These are phyloP conservation scores for Skeletonema grethae DNA, from an alignment of 108 stramenopile genomes.

Conservation along the genomic window DNA sequence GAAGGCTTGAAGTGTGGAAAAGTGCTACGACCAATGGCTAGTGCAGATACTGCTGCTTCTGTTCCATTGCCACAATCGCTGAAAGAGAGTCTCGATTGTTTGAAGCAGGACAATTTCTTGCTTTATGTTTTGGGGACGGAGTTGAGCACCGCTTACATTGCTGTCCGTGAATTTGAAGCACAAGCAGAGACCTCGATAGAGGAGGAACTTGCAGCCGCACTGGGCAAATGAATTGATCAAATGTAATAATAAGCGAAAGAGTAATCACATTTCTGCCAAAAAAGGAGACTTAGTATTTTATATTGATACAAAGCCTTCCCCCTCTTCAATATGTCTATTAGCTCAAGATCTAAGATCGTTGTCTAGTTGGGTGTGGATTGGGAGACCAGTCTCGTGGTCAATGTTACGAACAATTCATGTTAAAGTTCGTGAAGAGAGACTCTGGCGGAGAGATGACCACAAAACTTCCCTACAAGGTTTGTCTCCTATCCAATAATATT, in stretches of 20 bases:
- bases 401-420: constrained; percentile 7
- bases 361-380: constrained; percentile 1
- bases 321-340: constrained; percentile 10
- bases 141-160: constrained; percentile 60
- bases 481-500: constrained; percentile 12
- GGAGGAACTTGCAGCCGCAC: constrained; percentile 50
- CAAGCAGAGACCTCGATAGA: constrained; percentile 41
- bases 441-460: constrained; percentile 10
- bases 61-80: constrained; percentile 52
- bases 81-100: constrained; percentile 51
- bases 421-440: constrained; percentile 8
- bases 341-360: constrained; percentile 7
- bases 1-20: constrained; percentile 52
- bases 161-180: constrained; percentile 55
- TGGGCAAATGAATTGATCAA: too few relatives aligned
- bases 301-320: constrained; percentile 10
- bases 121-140: constrained; percentile 47
- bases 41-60: constrained; percentile 3
- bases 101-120: constrained; percentile 53
- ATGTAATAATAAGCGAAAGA: too few relatives aligned
- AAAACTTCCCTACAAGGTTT: constrained; percentile 8
- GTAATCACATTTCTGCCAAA: neutral
- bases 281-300: constrained; percentile 15
- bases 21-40: constrained; percentile 46
- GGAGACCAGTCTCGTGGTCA: constrained; percentile 1